Percentiles rank a stretch among this genome's conserved stretches.
Conservation (phyloP, 345 rosid genomes). For the Eucalyptus erythrocorys region DNA sequence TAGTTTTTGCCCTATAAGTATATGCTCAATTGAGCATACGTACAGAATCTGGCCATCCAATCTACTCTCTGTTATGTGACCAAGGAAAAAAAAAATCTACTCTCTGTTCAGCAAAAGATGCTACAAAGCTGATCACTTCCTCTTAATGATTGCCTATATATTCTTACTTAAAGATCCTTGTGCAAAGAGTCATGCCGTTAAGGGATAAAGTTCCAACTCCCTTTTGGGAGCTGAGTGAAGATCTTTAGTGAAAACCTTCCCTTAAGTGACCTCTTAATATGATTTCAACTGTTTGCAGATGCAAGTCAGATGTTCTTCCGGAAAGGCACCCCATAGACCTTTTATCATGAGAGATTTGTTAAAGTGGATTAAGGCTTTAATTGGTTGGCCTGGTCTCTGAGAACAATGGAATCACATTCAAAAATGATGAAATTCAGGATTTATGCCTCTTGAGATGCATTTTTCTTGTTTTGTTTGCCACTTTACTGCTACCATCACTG, state of each 20-base stretch:
- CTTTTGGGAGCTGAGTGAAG: neutral
- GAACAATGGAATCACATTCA: neutral
- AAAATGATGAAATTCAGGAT: neutral
- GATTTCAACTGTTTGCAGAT: neutral
- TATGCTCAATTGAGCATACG: neutral
- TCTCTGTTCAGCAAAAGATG: neutral
- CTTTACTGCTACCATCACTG: neutral
- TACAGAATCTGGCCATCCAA: neutral
- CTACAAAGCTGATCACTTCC: neutral
- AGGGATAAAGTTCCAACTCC: neutral
- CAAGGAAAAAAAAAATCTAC: neutral
- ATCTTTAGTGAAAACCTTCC: neutral
- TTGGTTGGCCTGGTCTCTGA: neutral
- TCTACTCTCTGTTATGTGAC: neutral
- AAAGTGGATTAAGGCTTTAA: neutral
- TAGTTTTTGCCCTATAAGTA: neutral
- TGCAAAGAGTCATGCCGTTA: neutral
- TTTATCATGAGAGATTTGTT: neutral
- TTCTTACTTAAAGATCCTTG: neutral
- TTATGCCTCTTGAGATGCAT: neutral
- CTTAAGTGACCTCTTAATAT: neutral
- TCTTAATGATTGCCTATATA: neutral
- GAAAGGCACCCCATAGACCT: neutral
- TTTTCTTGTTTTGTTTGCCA: neutral
- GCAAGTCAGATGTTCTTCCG: neutral